Base-by-base conservation (phyloP, 2,329 filamentous ascomycete species). In the Hypocrella siamensis region DNA sequence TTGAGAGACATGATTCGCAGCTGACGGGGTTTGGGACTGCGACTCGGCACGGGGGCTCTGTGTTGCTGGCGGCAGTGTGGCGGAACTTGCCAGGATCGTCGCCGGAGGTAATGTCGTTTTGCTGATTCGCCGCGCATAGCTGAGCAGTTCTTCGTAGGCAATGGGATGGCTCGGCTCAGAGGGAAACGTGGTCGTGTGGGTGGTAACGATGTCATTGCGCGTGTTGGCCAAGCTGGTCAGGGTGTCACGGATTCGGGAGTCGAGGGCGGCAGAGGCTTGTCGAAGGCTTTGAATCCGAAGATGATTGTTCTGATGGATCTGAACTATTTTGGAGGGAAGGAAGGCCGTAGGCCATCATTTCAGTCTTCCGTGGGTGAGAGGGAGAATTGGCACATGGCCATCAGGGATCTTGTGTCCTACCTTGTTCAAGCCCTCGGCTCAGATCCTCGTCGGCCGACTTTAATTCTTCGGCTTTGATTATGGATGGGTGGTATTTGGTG, bases 91-190 rank as follows among this genome's bases (percentile, higher is more conserved):
- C 10, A 60, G 52, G 30, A 61, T 58, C 29, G 59, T 58, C 1
- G 70, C 70, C 0, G 76, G 76, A 0, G 83, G 81, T 10, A 84
- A 65, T 1, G 83, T 88, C 40, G 77, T 84, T 49, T 76, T 79
- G 51, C 76, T 79, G 46, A 92, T 90, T 40, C 77, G 75, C 27
- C 78, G 77, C 16, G 82, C 83, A 49, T 83, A 90, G 38, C 63
- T 67, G 16, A 92, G 72, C 0, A 92, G 70, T 42, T 86, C 77
- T 28, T 74, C 66, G 46, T 84, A 82, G 4, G 67, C 67, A 31
- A 90, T 67, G 8, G 63, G 54, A 41, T 67, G 63, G 46, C 60
- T 66, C 2, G 63, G 56, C 4, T 53, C 56, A 6, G 62, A 49
- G 5, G 70, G 63, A 40, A 70, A 69, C 16, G 56, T 57, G 5